Evolutionary conservation across 2,329 filamentous ascomycete species (phyloP).

Genomic region (Sporothrix dimorphospora): DNA sequence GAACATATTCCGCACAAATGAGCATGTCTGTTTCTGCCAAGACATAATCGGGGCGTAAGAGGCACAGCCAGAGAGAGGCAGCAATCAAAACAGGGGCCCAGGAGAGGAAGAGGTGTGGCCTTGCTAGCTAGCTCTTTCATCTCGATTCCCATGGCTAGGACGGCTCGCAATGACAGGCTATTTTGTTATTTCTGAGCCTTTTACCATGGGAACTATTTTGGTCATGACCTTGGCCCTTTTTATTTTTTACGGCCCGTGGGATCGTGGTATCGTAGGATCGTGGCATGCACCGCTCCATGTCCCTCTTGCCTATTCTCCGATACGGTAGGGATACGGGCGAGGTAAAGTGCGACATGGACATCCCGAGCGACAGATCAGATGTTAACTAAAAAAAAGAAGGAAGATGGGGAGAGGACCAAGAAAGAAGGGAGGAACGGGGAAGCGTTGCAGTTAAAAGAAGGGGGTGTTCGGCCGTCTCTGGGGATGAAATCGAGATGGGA

Average conservation of each 20-base stretch:
- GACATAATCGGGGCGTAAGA: background rate
- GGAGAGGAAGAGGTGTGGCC: too few relatives aligned
- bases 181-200: background rate
- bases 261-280: background rate
- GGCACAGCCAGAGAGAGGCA: background rate
- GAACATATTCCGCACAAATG: background rate
- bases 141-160: background rate
- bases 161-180: constrained; percentile 10
- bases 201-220: too few relatives aligned
- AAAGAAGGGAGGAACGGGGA: background rate
- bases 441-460: background rate
- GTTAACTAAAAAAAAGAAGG: too few relatives aligned
- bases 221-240: background rate
- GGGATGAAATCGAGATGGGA: background rate
- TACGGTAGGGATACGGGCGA: background rate
- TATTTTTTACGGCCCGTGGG: constrained; percentile 4
- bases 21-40: background rate
- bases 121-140: background rate
- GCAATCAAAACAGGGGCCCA: background rate
- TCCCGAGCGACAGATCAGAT: background rate
- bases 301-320: constrained; percentile 1
- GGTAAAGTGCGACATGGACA: too few relatives aligned
- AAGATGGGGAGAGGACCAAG: background rate
- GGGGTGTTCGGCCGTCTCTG: background rate
- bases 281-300: constrained; percentile 1